A percentile compares a stretch with the other conserved stretches of the same genome.
phyloP scores from a whole-genome alignment of 192 early-diverging fungal species.

The Geranomyces michiganensis region DNA sequence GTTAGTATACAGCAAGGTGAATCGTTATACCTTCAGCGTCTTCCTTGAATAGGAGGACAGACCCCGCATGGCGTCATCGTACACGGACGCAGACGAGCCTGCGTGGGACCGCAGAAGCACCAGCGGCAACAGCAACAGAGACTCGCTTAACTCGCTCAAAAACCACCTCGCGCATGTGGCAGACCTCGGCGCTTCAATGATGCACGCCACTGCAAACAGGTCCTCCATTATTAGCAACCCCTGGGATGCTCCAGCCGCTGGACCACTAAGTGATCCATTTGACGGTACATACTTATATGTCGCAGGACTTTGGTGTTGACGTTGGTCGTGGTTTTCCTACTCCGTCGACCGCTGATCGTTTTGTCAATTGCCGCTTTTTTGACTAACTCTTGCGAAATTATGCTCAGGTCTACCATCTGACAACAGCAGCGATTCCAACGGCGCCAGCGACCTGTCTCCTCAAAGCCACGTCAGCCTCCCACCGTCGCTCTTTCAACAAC shows the following conservation, averaged over 20 bases:
- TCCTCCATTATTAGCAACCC: constrained; percentile 23
- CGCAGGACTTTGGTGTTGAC: too few relatives aligned
- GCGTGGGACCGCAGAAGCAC: constrained; percentile 5
- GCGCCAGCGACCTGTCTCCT: not conserved
- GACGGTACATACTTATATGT: too few relatives aligned
- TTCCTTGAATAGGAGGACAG: too few relatives aligned
- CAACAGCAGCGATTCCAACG: not conserved
- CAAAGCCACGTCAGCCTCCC: constrained; percentile 20
- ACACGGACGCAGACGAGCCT: not conserved
- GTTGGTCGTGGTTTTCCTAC: too few relatives aligned
- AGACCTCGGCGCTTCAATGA: constrained; percentile 16
- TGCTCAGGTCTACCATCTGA: not conserved
- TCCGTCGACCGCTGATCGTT: too few relatives aligned
- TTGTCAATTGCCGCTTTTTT: too few relatives aligned
- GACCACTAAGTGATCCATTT: not conserved
- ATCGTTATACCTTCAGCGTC: too few relatives aligned
- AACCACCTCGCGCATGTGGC: constrained; percentile 7
- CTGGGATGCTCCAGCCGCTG: constrained; percentile 14
- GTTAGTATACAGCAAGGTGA: too few relatives aligned
- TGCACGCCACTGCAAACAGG: constrained; percentile 15
- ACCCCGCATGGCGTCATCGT: too few relatives aligned
- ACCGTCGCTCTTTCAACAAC: constrained; percentile 8
- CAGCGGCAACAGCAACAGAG: not conserved
- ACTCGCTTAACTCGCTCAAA: constrained; percentile 22
- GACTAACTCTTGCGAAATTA: too few relatives aligned